phyloP scores from a whole-genome alignment of 208 protist species.

The Trypanosoma vivax region DNA sequence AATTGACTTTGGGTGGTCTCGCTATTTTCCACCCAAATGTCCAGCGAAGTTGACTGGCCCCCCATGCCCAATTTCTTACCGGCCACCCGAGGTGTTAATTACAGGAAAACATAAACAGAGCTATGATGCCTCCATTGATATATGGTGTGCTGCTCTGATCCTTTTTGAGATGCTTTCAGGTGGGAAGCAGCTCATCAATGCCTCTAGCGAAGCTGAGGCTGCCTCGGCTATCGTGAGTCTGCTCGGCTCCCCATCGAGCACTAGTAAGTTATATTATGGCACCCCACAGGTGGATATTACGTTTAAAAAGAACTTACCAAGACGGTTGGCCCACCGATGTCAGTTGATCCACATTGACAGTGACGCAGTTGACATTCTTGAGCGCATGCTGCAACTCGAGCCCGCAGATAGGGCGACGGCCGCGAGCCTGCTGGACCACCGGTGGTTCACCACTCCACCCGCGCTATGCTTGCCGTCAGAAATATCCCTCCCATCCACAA shows the following conservation, averaged over 20 bases:
- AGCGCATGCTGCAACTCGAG: slow-evolving; percentile 71
- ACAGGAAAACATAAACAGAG: slow-evolving; percentile 25
- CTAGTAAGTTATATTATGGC: slow-evolving; percentile 42
- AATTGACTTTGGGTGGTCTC: slow-evolving; percentile 87
- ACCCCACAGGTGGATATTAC: slow-evolving; percentile 6
- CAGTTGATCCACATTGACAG: slow-evolving; percentile 25
- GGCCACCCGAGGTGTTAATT: slow-evolving; percentile 75
- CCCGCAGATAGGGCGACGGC: slow-evolving; percentile 50
- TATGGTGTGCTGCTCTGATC: slow-evolving; percentile 96
- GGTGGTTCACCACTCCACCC: slow-evolving; percentile 65
- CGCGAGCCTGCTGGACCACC: slow-evolving; percentile 43
- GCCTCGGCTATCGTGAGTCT: slow-evolving; percentile 63
- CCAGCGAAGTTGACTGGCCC: slow-evolving; percentile 58
- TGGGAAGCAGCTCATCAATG: slow-evolving; percentile 88
- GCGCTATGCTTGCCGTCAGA: slow-evolving; percentile 45
- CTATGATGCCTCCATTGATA: slow-evolving; percentile 92
- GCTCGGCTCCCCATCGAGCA: slow-evolving; percentile 58
- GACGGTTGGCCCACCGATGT: slow-evolving; percentile 57
- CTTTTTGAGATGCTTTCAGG: slow-evolving; percentile 97
- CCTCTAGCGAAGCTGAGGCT: slow-evolving; percentile 45
- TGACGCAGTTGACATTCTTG: slow-evolving; percentile 46
- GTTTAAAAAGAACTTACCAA: slow-evolving; percentile 22
- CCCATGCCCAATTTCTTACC: slow-evolving; percentile 59
- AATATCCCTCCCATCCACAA: slow-evolving; percentile 50
- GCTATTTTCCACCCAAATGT: slow-evolving; percentile 23